phyloP scores from a whole-genome alignment of 306 rosid genomes.

The Malus sieversii region DNA sequence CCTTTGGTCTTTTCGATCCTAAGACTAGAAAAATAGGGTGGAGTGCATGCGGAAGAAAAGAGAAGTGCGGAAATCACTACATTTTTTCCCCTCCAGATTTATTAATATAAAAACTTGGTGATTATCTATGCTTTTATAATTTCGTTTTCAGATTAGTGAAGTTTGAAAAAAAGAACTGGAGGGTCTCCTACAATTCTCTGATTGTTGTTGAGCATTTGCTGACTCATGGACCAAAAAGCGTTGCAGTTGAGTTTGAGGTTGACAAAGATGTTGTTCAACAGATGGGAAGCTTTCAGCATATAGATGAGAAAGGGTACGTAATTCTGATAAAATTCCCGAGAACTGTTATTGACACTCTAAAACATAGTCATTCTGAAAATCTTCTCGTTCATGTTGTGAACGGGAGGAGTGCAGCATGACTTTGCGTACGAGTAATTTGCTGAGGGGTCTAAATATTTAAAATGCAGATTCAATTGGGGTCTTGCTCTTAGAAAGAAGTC shows the following conservation, averaged over 20 bases:
- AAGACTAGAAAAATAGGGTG: neutral
- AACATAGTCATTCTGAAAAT: too few relatives aligned
- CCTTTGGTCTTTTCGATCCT: neutral
- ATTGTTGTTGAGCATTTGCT: constrained; percentile 65
- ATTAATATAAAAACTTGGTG: neutral
- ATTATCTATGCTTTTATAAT: neutral
- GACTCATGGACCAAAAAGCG: constrained; percentile 97
- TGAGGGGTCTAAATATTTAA: neutral
- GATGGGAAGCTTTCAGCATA: constrained; percentile 55
- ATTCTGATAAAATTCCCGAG: neutral
- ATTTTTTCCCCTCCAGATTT: neutral
- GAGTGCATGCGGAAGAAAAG: neutral
- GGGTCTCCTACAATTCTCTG: constrained; percentile 64
- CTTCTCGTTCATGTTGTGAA: neutral
- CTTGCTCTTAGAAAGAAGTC: constrained; percentile 73
- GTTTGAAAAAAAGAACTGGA: constrained; percentile 86
- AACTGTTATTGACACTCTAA: neutral
- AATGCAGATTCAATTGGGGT: constrained; percentile 92
- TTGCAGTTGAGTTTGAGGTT: constrained; percentile 57
- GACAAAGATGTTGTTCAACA: constrained; percentile 56
- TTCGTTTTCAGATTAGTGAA: constrained; percentile 46
- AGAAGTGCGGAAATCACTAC: neutral
- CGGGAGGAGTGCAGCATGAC: neutral
- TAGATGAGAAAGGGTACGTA: constrained; percentile 64
- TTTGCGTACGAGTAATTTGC: too few relatives aligned